Evolutionary conservation across 148 eudicot genomes (phyloP).

Genomic region (Gaultheria prostrata): DNA sequence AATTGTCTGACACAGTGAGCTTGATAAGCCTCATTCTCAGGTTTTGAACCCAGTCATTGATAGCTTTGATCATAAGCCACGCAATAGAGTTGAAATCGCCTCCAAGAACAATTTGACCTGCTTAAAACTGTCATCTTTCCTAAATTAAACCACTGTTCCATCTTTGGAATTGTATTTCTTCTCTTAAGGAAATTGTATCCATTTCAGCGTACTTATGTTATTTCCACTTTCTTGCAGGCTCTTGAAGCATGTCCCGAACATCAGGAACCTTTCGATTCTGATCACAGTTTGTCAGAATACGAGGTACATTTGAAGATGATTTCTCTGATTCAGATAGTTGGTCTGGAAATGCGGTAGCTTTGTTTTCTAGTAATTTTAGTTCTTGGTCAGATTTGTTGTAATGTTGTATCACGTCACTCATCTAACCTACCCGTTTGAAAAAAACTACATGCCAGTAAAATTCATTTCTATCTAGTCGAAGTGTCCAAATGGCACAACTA

Average conservation of each 20-base stretch:
- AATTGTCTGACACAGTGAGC: not conserved
- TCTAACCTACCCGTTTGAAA: not conserved
- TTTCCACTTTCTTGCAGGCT: constrained; percentile 34
- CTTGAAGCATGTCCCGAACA: constrained; percentile 32
- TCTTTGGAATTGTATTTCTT: not conserved
- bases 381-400: not conserved
- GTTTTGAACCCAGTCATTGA: not conserved
- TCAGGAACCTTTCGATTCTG: constrained; percentile 26
- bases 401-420: not conserved
- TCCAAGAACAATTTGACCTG: not conserved
- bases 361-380: not conserved
- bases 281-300: constrained; percentile 58
- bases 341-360: constrained; percentile 46
- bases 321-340: constrained; percentile 52
- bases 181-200: not conserved
- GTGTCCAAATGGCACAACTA: not conserved
- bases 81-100: not conserved
- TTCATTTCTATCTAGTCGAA: not conserved
- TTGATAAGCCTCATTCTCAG: not conserved
- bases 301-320: constrained; percentile 45
- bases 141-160: not conserved
- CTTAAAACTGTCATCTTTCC: not conserved
- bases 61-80: not conserved
- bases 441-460: not conserved
- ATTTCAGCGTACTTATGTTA: not conserved